Conservation (phyloP, 2,329 filamentous ascomycete genomes). For the Zasmidium angulare region DNA sequence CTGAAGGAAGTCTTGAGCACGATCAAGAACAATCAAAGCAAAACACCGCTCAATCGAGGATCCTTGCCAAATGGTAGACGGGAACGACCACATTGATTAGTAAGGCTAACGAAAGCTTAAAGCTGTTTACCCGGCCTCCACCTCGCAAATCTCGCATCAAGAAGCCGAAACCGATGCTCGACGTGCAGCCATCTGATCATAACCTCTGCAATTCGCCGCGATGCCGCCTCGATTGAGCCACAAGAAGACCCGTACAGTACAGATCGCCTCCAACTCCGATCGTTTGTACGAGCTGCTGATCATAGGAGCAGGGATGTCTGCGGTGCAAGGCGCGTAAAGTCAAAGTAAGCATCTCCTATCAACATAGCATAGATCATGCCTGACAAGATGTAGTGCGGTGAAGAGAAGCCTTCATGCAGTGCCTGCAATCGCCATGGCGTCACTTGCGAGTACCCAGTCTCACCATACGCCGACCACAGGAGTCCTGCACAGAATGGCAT, state of each 20-base stretch:
- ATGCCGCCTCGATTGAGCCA: conserved; percentile 17
- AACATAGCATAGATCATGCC: no score
- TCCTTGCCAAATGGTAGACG: no score
- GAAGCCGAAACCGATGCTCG: neutral
- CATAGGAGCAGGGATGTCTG: conserved; percentile 24
- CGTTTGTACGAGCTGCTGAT: no score
- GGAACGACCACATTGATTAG: no score
- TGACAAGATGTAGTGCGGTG: conserved; percentile 18
- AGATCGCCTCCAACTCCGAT: neutral
- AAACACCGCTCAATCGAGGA: no score
- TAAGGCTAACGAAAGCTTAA: no score
- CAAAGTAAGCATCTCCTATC: conserved; percentile 13
- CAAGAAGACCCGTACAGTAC: conserved; percentile 18
- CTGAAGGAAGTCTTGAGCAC: no score
- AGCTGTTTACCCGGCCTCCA: no score
- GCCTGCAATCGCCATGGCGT: conserved; percentile 25
- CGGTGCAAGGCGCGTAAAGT: conserved; percentile 25
- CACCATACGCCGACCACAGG: conserved; percentile 9
- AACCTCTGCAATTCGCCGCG: neutral
- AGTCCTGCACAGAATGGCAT: conserved; percentile 5
- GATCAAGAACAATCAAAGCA: no score
- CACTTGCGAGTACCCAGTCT: conserved; percentile 21
- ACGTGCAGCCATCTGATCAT: neutral
- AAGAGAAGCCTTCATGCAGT: conserved; percentile 20
- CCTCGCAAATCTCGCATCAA: neutral